phyloP scores from a whole-genome alignment of 176 grass and related monocot species.

The Aegilops umbellulata region DNA sequence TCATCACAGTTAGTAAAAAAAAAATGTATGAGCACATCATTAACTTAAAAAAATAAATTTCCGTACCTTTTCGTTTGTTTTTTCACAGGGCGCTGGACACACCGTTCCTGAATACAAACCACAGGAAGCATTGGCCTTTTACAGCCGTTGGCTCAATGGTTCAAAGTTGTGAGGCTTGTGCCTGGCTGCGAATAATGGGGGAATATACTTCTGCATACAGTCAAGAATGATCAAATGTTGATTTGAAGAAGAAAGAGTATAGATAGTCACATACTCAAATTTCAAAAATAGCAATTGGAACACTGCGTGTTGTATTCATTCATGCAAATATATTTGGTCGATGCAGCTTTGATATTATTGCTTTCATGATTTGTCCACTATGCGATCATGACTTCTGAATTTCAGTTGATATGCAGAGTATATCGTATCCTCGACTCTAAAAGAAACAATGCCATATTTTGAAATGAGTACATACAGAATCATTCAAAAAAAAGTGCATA shows the following conservation, averaged over 20 bases:
- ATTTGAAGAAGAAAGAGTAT: background rate
- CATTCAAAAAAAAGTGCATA: background rate
- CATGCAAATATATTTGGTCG: background rate
- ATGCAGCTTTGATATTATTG: background rate
- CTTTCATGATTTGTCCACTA: background rate
- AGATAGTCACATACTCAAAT: constrained; percentile 10
- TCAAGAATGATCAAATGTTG: background rate
- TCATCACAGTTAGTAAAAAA: background rate
- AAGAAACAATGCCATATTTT: background rate
- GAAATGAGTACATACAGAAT: background rate
- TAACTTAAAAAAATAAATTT: background rate
- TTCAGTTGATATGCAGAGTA: background rate
- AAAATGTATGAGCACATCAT: background rate
- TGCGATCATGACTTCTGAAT: background rate
- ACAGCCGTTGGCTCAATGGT: constrained; percentile 62
- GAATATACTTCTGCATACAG: constrained; percentile 25
- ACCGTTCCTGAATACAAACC: constrained; percentile 97
- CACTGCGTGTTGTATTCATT: background rate
- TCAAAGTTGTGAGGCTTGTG: constrained; percentile 44
- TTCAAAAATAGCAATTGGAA: constrained; percentile 1
- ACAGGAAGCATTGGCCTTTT: constrained; percentile 72
- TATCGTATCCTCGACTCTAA: constrained; percentile 5
- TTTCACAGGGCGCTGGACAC: constrained; percentile 75
- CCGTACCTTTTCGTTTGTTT: background rate
- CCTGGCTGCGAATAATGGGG: background rate